Percentiles rank a stretch among this genome's conserved stretches.
Conservation (phyloP, 2,329 filamentous ascomycete species). For the Hymenoscyphus occultus region DNA sequence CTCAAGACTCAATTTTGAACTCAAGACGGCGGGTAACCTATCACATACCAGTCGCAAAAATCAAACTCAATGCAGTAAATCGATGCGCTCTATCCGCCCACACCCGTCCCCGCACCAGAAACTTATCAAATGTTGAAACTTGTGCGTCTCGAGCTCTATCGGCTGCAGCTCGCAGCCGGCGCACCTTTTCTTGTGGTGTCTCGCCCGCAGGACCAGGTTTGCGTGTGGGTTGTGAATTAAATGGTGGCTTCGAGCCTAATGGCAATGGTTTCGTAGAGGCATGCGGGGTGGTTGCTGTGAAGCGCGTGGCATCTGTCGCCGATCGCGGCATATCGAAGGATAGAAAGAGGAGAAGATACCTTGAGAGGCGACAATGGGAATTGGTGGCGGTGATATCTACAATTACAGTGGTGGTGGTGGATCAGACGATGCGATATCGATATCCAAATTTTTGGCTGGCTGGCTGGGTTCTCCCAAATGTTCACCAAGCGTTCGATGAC, state of each 20-base stretch:
- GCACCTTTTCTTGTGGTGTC: slow-evolving; percentile 38
- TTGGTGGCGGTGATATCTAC: slow-evolving; percentile 2
- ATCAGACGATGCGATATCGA: too few relatives aligned
- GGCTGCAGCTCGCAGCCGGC: slow-evolving; percentile 37
- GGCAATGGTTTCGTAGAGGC: slow-evolving; percentile 58
- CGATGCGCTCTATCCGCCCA: slow-evolving; percentile 39
- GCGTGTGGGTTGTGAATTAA: slow-evolving; percentile 17
- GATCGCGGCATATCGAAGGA: slow-evolving; percentile 53
- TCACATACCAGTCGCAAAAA: slow-evolving; percentile 36
- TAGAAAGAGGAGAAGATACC: neutral
- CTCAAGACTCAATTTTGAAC: neutral
- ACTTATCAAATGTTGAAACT: slow-evolving; percentile 34
- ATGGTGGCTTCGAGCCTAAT: slow-evolving; percentile 27
- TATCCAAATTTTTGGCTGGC: too few relatives aligned
- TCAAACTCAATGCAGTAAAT: slow-evolving; percentile 36
- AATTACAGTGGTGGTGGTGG: slow-evolving; percentile 23
- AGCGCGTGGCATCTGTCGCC: slow-evolving; percentile 77
- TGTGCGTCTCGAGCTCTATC: slow-evolving; percentile 34
- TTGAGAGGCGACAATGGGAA: neutral
- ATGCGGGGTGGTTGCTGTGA: slow-evolving; percentile 68
- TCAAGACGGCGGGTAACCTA: neutral
- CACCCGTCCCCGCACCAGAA: slow-evolving; percentile 34
- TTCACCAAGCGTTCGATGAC: slow-evolving; percentile 11
- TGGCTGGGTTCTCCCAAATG: too few relatives aligned
- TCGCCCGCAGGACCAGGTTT: slow-evolving; percentile 32